Evolutionary conservation across 345 rosid genomes (phyloP).

Genomic region (Murraya paniculata): DNA sequence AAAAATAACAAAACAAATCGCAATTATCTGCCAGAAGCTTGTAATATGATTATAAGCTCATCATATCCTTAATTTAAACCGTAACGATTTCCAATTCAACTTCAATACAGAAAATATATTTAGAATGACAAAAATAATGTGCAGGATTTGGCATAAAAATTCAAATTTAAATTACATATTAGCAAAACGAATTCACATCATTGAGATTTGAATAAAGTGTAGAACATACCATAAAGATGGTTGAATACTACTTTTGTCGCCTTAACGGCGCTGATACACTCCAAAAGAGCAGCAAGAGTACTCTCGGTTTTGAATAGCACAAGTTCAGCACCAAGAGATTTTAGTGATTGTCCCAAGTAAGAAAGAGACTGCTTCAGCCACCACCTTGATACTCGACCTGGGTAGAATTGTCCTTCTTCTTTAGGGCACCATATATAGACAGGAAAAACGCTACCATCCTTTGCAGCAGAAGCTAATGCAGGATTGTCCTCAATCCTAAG

Average conservation of each 20-base stretch:
- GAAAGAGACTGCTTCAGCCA: constrained; percentile 90
- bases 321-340: constrained; percentile 77
- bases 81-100: not conserved
- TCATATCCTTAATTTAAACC: not conserved
- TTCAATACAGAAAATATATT: not conserved
- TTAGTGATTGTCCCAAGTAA: constrained; percentile 63
- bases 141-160: not conserved
- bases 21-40: not conserved
- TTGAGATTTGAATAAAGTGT: not conserved
- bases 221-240: constrained; percentile 73
- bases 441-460: constrained; percentile 71
- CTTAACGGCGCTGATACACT: constrained; percentile 53
- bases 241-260: constrained; percentile 84
- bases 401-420: constrained; percentile 88
- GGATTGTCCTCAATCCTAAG: constrained; percentile 94
- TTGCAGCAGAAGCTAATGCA: constrained; percentile 90
- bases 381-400: constrained; percentile 94
- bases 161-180: not conserved
- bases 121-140: not conserved
- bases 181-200: not conserved
- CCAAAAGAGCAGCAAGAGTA: constrained; percentile 64
- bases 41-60: not conserved
- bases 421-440: constrained; percentile 91
- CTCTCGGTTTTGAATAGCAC: constrained; percentile 61
- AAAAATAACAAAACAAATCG: too few species aligned